phyloP scores from a whole-genome alignment of 2,329 filamentous ascomycete genomes.

The Boeremia exigua region DNA sequence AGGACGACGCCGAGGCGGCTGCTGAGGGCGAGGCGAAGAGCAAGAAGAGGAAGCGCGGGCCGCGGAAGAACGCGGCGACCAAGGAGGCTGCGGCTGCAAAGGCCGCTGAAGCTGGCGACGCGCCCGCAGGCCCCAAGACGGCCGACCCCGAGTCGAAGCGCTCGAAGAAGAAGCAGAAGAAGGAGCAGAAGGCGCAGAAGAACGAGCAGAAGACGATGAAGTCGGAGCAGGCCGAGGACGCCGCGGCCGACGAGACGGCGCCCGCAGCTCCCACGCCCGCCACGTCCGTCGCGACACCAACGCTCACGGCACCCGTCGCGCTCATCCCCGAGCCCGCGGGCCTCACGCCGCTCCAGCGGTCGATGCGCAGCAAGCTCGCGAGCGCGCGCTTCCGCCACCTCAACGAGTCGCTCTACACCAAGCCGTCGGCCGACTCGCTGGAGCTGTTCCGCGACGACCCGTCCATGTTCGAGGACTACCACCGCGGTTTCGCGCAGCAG shows the following conservation, averaged over 20 bases:
- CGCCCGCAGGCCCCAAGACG: slow-evolving; percentile 8
- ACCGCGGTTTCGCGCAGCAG: slow-evolving; percentile 93
- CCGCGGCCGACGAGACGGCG: too few species aligned
- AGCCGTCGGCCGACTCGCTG: slow-evolving; percentile 82
- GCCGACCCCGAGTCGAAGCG: slow-evolving; percentile 34
- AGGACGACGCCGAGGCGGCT: slow-evolving; percentile 38
- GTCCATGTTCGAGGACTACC: slow-evolving; percentile 95
- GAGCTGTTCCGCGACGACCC: slow-evolving; percentile 82
- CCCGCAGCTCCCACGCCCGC: slow-evolving; percentile 2
- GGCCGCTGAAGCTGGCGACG: slow-evolving; percentile 29
- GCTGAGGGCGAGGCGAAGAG: slow-evolving; percentile 45
- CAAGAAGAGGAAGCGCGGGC: slow-evolving; percentile 39
- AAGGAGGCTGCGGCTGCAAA: slow-evolving; percentile 28
- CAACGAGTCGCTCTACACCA: slow-evolving; percentile 95
- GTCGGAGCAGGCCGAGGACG: slow-evolving; percentile 7
- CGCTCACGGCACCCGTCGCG: slow-evolving; percentile 32
- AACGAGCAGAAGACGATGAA: too few species aligned
- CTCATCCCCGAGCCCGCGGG: slow-evolving; percentile 57
- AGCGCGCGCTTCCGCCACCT: slow-evolving; percentile 96
- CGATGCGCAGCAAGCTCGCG: slow-evolving; percentile 93
- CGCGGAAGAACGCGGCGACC: slow-evolving; percentile 32
- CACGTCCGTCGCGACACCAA: slow-evolving; percentile 37
- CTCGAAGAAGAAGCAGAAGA: slow-evolving; percentile 46
- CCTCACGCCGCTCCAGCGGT: slow-evolving; percentile 88
- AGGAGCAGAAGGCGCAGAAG: slow-evolving; percentile 36